Evolutionary conservation across 2,329 filamentous ascomycete genomes (phyloP).

Genomic region (Aspergillus ustus): DNA sequence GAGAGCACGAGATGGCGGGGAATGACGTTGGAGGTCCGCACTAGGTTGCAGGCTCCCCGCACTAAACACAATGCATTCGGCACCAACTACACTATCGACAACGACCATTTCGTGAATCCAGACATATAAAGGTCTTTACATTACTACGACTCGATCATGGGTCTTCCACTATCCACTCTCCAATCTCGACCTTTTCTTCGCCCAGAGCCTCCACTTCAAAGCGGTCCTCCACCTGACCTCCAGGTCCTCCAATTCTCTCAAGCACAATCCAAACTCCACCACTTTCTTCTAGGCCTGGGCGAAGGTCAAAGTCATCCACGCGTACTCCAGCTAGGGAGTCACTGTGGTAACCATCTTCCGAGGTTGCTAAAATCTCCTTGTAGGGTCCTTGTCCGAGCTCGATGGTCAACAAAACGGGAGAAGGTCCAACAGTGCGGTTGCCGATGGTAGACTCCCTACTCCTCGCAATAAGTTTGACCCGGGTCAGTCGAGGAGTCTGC

Average conservation of each 20-base stretch:
- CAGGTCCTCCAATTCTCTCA: conserved; percentile 72
- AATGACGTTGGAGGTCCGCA: conserved; percentile 31
- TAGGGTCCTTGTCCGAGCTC: conserved; percentile 74
- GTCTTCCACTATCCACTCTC: conserved; percentile 46
- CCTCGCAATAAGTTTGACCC: conserved; percentile 61
- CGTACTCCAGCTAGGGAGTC: conserved; percentile 70
- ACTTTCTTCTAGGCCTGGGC: conserved; percentile 60
- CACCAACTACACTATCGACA: background rate
- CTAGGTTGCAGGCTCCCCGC: conserved; percentile 11
- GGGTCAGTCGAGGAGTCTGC: conserved; percentile 60
- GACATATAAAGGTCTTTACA: background rate
- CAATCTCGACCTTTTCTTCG: conserved; percentile 49
- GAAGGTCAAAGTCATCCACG: conserved; percentile 75
- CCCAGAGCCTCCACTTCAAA: conserved; percentile 49
- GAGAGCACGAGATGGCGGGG: conserved; percentile 19
- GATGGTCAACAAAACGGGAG: conserved; percentile 70
- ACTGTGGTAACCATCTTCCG: conserved; percentile 74
- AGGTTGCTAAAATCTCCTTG: conserved; percentile 66
- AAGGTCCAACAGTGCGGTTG: conserved; percentile 42
- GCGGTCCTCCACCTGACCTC: conserved; percentile 54
- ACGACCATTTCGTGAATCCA: background rate
- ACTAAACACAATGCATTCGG: background rate
- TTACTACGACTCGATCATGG: conserved; percentile 20
- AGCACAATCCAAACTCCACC: conserved; percentile 78
- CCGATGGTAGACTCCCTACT: conserved; percentile 50